Conservation (phyloP, 192 early-diverging fungal genomes). For the Radiomyces spectabilis region DNA sequence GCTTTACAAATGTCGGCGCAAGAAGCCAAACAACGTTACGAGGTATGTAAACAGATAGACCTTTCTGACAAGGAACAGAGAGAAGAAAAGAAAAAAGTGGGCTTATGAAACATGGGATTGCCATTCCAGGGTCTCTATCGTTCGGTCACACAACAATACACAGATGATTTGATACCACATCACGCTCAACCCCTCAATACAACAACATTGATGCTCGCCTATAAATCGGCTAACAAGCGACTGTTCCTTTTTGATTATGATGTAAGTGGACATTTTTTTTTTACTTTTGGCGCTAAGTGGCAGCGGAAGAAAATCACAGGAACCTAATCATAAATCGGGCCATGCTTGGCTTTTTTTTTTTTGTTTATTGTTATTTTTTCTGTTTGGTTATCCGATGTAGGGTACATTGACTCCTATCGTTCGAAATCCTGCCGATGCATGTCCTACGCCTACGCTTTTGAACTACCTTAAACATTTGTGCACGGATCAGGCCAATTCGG, state of each 20-base stretch:
- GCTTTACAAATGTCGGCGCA: too few relatives aligned
- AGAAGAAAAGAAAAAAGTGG: too few relatives aligned
- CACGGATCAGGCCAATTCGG: constrained; percentile 72
- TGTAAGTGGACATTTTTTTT: constrained; percentile 29
- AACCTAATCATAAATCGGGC: too few relatives aligned
- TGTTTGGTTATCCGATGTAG: constrained; percentile 17
- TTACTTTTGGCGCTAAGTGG: too few relatives aligned
- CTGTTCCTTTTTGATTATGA: constrained; percentile 95
- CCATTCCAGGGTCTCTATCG: too few relatives aligned
- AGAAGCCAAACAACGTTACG: too few relatives aligned
- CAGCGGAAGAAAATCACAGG: too few relatives aligned
- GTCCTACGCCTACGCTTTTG: constrained; percentile 80
- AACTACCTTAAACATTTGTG: constrained; percentile 58
- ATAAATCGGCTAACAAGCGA: constrained; percentile 55
- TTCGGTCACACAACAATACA: too few relatives aligned
- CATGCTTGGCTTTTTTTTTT: background rate
- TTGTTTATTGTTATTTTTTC: background rate
- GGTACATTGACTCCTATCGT: constrained; percentile 94
- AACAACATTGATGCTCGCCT: constrained; percentile 30
- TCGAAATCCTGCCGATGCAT: constrained; percentile 82
- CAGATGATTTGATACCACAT: too few relatives aligned
- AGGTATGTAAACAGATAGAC: too few relatives aligned
- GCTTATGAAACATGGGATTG: too few relatives aligned
- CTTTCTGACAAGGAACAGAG: too few relatives aligned
- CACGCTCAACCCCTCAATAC: constrained; percentile 30